These are phyloP conservation scores for Kappamyces sp. DNA, from an alignment of 192 early-diverging fungal genomes.

Conservation along the genomic window DNA sequence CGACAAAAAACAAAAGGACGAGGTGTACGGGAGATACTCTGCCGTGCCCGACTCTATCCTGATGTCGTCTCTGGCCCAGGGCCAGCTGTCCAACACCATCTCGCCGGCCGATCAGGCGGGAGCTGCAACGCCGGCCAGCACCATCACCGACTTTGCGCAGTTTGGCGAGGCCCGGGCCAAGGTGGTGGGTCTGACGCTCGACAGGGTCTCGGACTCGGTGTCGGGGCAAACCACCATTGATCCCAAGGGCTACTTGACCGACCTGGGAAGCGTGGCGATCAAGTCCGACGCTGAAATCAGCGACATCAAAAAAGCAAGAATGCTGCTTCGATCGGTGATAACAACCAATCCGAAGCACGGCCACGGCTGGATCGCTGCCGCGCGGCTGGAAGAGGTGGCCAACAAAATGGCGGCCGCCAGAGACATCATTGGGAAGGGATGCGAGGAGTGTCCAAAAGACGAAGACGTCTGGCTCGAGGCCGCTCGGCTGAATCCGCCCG, in stretches of 20 bases:
- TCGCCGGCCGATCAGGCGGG: constrained; percentile 23
- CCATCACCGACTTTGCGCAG: constrained; percentile 81
- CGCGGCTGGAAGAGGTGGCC: constrained; percentile 90
- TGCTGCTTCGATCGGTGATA: constrained; percentile 83
- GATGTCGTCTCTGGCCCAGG: constrained; percentile 50
- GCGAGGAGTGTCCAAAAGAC: constrained; percentile 86
- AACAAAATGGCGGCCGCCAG: constrained; percentile 78
- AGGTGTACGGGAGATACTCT: constrained; percentile 33
- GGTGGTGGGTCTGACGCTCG: constrained; percentile 84
- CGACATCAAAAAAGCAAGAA: constrained; percentile 87
- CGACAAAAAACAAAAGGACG: constrained; percentile 50
- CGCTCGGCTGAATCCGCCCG: constrained; percentile 75
- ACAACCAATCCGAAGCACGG: constrained; percentile 93
- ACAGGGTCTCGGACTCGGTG: constrained; percentile 66
- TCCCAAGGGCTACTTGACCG: constrained; percentile 93
- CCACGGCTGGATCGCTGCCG: constrained; percentile 97
- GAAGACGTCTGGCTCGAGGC: constrained; percentile 98
- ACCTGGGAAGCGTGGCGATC: constrained; percentile 74
- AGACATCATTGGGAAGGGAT: constrained; percentile 81
- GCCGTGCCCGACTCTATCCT: constrained; percentile 62
- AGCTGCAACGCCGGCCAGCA: constrained; percentile 34
- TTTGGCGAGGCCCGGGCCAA: constrained; percentile 90
- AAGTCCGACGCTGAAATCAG: constrained; percentile 75
- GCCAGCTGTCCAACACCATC: constrained; percentile 57
- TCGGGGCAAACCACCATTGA: constrained; percentile 86